Base-by-base conservation (phyloP, 352 stramenopile genomes). In the Globisporangium acanthophoron region DNA sequence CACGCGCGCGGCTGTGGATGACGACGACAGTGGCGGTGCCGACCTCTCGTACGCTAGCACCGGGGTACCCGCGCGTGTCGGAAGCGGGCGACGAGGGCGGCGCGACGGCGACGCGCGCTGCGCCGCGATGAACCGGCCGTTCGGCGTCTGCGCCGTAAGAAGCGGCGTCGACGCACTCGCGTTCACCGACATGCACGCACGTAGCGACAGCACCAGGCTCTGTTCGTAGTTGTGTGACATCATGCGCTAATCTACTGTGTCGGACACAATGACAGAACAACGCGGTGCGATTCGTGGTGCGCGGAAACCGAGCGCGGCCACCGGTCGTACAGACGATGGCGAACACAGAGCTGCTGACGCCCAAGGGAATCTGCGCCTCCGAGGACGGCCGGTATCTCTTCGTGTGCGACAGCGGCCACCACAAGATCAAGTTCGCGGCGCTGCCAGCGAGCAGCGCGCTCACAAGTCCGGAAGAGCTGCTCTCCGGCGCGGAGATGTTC, bases 341-440 rank as follows among this genome's bases (percentile, higher is more conserved):
- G 9, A 67, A 59, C 33, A 64, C 71, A 4, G 65, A 66, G 8
- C 64, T 86, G n/a, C 64, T 80, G 20, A 61, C 60, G n/a, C 73
- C 73, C 1, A 82, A 78, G 33, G 76, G 73, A 1, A 67, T 86
- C 13, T 69, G 54, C 56, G 55, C 64, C 11, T 81, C 76, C 9
- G 54, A 64, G 43, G 71, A 84, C 39, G 63, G 61, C 0, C 60
- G 68, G 12, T 70, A 80, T 41, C 49, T 86, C 56, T 81, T 84
- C 56, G 71, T 84, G 40, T 84, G 73, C 15, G 76, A 84, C 60
- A 73, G 71, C 9, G 76, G 76, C 1, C 73, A 86, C 58, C 69
- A 82, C 62, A 71, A 61, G 49, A 72, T 86, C 60, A 78, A 80
- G 49, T 70, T 81, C 31, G 76, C 67, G 20, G 64, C 68, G 9